Evolutionary conservation across 352 stramenopile genomes (phyloP).

Genomic region (Globisporangium carolinianum): DNA sequence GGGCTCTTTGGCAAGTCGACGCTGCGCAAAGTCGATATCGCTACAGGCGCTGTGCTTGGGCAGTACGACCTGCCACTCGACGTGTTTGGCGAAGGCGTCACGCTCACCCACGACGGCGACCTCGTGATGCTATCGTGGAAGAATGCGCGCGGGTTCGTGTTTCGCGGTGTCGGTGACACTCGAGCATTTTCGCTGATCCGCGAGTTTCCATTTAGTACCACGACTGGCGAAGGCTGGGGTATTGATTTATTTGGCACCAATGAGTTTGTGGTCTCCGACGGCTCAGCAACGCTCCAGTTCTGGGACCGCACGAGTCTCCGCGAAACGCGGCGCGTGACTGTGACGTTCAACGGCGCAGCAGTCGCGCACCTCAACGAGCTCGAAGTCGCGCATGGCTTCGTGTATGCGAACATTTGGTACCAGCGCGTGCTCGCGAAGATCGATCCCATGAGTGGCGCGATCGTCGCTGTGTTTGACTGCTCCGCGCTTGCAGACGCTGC

Average conservation of each 20-base stretch:
- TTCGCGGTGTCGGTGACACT: constrained; percentile 22
- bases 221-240: constrained; percentile 89
- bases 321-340: constrained; percentile 63
- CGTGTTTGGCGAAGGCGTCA: constrained; percentile 91
- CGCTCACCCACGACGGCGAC: constrained; percentile 52
- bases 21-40: constrained; percentile 82
- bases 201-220: constrained; percentile 73
- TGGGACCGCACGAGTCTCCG: constrained; percentile 83
- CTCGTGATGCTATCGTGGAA: constrained; percentile 92
- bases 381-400: constrained; percentile 87
- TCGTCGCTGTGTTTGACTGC: constrained; percentile 89
- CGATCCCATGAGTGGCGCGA: constrained; percentile 72
- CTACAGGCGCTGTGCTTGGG: constrained; percentile 71
- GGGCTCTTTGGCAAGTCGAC: constrained; percentile 86
- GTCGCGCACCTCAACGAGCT: constrained; percentile 91
- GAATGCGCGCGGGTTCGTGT: constrained; percentile 82
- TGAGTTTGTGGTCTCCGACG: constrained; percentile 83
- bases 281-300: constrained; percentile 86
- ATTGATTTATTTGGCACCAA: constrained; percentile 68
- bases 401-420: constrained; percentile 96
- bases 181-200: constrained; percentile 26
- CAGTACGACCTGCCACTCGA: constrained; percentile 44
- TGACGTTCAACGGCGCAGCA: constrained; percentile 34
- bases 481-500: constrained; percentile 44
- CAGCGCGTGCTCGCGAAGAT: constrained; percentile 90